Evolutionary conservation across 2,329 filamentous ascomycete genomes (phyloP).

Genomic region (Sporothrix brasiliensis): DNA sequence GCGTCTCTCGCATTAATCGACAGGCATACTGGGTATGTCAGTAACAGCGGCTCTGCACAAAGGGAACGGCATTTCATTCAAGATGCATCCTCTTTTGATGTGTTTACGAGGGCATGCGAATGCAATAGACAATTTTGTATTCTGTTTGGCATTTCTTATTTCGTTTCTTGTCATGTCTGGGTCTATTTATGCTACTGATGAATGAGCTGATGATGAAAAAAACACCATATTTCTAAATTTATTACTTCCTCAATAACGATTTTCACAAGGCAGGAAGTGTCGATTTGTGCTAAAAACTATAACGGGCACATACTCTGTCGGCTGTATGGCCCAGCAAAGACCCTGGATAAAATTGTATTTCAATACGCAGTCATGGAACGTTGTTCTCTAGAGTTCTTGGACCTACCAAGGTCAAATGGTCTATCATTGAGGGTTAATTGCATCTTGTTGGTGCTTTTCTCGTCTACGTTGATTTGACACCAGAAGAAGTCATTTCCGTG

Average conservation of each 20-base stretch:
- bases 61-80: neutral
- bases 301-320: no score
- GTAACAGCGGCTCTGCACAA: neutral
- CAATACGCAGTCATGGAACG: no score
- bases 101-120: neutral
- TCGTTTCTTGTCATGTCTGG: conserved; percentile 19
- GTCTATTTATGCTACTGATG: conserved; percentile 19
- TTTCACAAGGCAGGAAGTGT: no score
- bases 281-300: neutral
- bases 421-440: no score
- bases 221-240: neutral
- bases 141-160: neutral
- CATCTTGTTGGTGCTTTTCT: no score
- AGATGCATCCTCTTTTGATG: neutral
- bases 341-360: no score
- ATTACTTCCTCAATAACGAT: neutral
- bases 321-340: no score
- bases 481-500: no score
- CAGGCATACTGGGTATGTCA: neutral
- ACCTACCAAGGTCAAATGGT: no score
- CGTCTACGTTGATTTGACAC: no score
- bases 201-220: conserved; percentile 25
- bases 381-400: no score
- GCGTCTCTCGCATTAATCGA: neutral
- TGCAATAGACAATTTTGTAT: conserved; percentile 16